Base-by-base conservation (phyloP, 2,329 filamentous ascomycete species). In the Furcasterigmium sp. region DNA sequence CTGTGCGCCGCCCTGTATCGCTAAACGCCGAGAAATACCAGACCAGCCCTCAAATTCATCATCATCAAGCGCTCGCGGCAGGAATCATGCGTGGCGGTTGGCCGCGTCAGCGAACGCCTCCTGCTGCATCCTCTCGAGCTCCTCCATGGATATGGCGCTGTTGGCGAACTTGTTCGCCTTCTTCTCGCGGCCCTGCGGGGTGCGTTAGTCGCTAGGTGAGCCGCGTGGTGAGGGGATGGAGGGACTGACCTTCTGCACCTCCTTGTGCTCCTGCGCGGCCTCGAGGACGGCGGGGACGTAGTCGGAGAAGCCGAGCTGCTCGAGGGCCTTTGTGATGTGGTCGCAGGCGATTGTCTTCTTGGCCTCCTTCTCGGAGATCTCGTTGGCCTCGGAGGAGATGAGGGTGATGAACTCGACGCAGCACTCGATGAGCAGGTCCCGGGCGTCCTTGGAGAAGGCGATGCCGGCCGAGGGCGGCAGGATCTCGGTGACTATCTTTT, bases 301-400 rank as follows among this genome's bases (percentile, higher is more conserved):
- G 55, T 95, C 90, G 9, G 83, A 78, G 63, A 97, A 98, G 2
- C 91, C 93, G 17, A 98, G 79, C 56, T 95, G 87, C 56, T 91
- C 87, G 34, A 98, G 77, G 1, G 93, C 93, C 59, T 91, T 91
- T 59, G 91, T 94, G 56, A 98, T 94, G 69, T 98, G 93, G 58
- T 98, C 93, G 64, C 89, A 95, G 11, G 91, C 91, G 55, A 98
- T 98, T 4, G 93, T 98, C 77, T 98, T 98, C 73, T 98, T 98
- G 39, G 91, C 89, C 59, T 98, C 93, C 66, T 95, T 95, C 64
- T 98, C 93, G 11, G 91, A 94, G 51, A 98, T 98, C 57, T 98
- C 93, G 66, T 98, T 98, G 49, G 93, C 93, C 70, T 98, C 91
- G 38, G 89, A 95, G n/a, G 91, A 96, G 55, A 98, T 87, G 57